phyloP scores from a whole-genome alignment of 73 alveolate genomes.

The Blepharisma japonicum region DNA sequence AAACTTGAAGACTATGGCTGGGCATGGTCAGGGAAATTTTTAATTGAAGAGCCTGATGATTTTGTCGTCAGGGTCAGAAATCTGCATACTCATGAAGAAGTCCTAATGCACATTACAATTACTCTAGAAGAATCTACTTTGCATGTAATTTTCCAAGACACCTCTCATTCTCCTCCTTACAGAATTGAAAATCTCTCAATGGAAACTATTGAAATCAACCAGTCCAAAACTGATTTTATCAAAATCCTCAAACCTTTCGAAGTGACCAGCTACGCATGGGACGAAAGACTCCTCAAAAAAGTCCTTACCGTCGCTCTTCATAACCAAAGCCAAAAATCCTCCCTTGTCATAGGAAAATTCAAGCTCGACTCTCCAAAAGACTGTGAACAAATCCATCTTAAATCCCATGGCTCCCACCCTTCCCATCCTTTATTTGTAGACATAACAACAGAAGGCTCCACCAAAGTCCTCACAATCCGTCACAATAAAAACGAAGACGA shows the following conservation, averaged over 20 bases:
- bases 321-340: neutral
- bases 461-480: constrained; percentile 10
- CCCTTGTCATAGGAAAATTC: constrained; percentile 2
- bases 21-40: constrained; percentile 29
- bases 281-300: constrained; percentile 18
- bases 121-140: constrained; percentile 9
- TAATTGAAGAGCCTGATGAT: constrained; percentile 19
- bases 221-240: neutral
- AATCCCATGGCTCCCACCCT: constrained; percentile 20
- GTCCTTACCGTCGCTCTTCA: neutral
- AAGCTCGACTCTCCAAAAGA: neutral
- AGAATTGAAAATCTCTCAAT: constrained; percentile 30
- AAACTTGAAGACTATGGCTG: constrained; percentile 25
- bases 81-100: constrained; percentile 20
- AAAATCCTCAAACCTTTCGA: constrained; percentile 29
- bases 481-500: constrained; percentile 1
- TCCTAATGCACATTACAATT: constrained; percentile 11
- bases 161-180: constrained; percentile 32
- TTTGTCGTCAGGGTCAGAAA: constrained; percentile 11
- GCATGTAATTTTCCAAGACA: constrained; percentile 22
- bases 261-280: constrained; percentile 26
- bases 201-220: constrained; percentile 21
- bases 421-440: constrained; percentile 26
- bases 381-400: neutral
- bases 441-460: neutral